phyloP scores from a whole-genome alignment of 139 green algal genomes.

The Klebsormidium nitens region DNA sequence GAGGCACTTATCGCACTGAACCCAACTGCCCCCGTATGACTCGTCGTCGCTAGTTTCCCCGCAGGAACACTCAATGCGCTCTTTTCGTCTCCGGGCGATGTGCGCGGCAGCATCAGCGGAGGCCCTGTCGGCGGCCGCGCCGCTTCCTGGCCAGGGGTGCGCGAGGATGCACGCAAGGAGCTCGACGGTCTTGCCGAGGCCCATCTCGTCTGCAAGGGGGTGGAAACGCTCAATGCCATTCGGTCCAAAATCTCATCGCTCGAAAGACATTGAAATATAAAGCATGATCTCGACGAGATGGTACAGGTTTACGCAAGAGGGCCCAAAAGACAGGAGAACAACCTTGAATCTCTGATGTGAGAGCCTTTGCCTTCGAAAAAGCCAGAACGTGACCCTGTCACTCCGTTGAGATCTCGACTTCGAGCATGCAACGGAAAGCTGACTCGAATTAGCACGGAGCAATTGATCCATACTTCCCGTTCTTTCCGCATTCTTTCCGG shows the following conservation, averaged over 20 bases:
- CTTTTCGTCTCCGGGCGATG: not conserved
- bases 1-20: conserved; percentile 32
- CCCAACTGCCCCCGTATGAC: conserved; percentile 8
- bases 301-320: conserved; percentile 1
- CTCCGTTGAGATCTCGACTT: too few relatives aligned
- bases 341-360: too few relatives aligned
- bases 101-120: not conserved
- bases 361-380: too few relatives aligned
- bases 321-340: not conserved
- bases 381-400: too few relatives aligned
- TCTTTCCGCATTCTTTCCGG: too few relatives aligned
- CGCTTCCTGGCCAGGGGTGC: conserved; percentile 29
- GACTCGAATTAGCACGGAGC: too few relatives aligned
- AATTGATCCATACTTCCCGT: too few relatives aligned
- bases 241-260: too few relatives aligned
- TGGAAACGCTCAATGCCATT: too few relatives aligned
- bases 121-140: not conserved
- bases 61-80: conserved; percentile 34
- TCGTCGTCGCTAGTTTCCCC: conserved; percentile 13
- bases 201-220: conserved; percentile 70
- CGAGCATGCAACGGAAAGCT: too few relatives aligned
- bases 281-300: not conserved
- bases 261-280: not conserved
- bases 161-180: conserved; percentile 73
- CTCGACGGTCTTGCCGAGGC: conserved; percentile 91